Conservation (phyloP, 306 rosid genomes). For the Vicia villosa region DNA sequence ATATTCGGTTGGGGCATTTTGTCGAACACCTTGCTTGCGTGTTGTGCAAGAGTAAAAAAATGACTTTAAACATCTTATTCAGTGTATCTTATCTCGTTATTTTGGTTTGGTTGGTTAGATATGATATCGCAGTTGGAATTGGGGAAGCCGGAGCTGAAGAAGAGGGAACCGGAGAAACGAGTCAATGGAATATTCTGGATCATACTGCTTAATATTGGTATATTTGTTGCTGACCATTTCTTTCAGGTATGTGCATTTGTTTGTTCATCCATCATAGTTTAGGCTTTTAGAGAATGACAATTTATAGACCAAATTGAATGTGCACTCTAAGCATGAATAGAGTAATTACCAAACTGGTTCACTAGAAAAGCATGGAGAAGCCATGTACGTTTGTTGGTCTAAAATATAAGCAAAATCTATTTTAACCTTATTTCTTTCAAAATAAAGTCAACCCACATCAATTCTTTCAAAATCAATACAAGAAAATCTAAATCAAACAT, state of each 20-base stretch:
- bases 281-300: no score
- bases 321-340: no score
- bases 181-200: constrained; percentile 92
- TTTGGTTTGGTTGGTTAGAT: constrained; percentile 50
- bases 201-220: constrained; percentile 74
- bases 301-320: no score
- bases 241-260: constrained; percentile 52
- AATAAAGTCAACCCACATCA: neutral
- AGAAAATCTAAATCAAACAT: neutral
- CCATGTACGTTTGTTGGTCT: no score
- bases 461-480: neutral
- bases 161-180: constrained; percentile 59
- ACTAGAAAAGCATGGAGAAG: no score
- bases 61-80: neutral
- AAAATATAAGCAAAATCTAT: neutral
- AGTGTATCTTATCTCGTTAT: neutral
- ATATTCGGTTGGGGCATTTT: constrained; percentile 33
- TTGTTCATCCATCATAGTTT: no score
- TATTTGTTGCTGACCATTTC: constrained; percentile 77
- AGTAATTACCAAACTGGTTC: no score
- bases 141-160: constrained; percentile 52
- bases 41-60: constrained; percentile 14
- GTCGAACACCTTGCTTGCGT: constrained; percentile 41
- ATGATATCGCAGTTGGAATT: constrained; percentile 74
- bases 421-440: neutral